Evolutionary conservation across 441 rosid genomes (phyloP), one percentile per base, ranked within the genome.

Genomic region (Sinapis alba): DNA sequence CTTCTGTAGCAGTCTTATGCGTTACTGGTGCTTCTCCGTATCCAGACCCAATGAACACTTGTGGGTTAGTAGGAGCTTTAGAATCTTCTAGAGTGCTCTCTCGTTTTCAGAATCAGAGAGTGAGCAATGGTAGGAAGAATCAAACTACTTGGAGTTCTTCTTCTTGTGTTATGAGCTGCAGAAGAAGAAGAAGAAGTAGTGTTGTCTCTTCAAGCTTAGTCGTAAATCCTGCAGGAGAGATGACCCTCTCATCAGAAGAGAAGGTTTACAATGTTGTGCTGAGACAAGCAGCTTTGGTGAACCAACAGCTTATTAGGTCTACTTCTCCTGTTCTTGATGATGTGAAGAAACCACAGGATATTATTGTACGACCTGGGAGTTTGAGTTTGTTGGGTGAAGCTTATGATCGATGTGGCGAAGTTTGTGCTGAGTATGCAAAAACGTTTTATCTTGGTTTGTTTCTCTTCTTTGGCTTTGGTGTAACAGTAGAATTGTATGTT

Each of bases 401-500:
- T 51, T 93, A 88, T 77, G 93, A 86, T 57, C 85, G 97, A 8
- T 91, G 94, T 36, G 88, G 94, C 8, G 91, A 88, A 85, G 87
- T 91, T 78, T 93, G 96, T 62, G 97, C 96, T 2, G 98, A 91
- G 78, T 89, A 93, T 80, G 97, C 98, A 62, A 93, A 90, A 78
- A 93, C 97, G 9, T 91, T 91, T 77, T 93, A 88, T 81, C 85
- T 93, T 69, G 97, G 97, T 16, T 60, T 20, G 19, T 5, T 53
- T 38, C 0, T 51, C 51, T 67, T 62, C 54, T 50, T 12, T 58
- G 41, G 60, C 45, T 60, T 45, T 28, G 51, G 57, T 58, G 57
- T 62, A n/a, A 7, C 0, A 11, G 57, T 71, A 13, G 20, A 3
- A 3, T 16, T 34, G 15, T 72, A 43, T 65, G 18, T 54, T 41